Evolutionary conservation across 2,329 filamentous ascomycete genomes (phyloP), one percentile per base, ranked within the genome.

Genomic region (Xylaria sp.): DNA sequence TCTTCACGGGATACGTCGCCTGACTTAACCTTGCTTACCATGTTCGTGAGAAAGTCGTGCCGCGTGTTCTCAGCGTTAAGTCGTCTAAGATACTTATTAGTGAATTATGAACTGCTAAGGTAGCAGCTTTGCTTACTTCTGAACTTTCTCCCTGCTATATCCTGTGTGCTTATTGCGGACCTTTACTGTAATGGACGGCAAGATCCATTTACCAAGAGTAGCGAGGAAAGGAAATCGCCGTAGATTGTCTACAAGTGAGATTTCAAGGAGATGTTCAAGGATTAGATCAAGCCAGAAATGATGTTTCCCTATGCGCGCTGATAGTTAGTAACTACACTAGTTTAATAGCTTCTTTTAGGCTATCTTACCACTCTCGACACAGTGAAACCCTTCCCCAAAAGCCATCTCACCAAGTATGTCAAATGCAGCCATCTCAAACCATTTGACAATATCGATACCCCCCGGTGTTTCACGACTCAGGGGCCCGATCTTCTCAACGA

Each of bases 371-470:
- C 10, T 53, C 5, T 63, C 53, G 10, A 63, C 22, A 36, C 61
- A 63, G 13, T 51, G 25, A 17, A 67, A 67, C 27, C 20, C 17
- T 20, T 67, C 56, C 3, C 65, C 65, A 29, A 67, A 67, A 22
- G 61, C 42, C 61, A 67, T 64, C 45, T 64, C 61, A 1, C 65
- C 65, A 29, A 67, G 39, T 20, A 67, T 61, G 27, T 67, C 65
- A 47, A 67, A 67, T 20, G 55, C 38, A 1, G 51, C 20, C 55
- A 61, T 61, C 6, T 61, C 54, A 4, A 31, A 57, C 65, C 65
- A 67, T 29, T 54, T 58, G 1, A 50, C 58, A 25, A 67, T 65
- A 22, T 67, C 44, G 25, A 63, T 42, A 25, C 53, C 44, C 25
- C 20, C 29, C n/a, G 45, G 57, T 15, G 33, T 44, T 42, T 58